phyloP scores from a whole-genome alignment of 768 basidiomycete species.

The Obba rivulosa region DNA sequence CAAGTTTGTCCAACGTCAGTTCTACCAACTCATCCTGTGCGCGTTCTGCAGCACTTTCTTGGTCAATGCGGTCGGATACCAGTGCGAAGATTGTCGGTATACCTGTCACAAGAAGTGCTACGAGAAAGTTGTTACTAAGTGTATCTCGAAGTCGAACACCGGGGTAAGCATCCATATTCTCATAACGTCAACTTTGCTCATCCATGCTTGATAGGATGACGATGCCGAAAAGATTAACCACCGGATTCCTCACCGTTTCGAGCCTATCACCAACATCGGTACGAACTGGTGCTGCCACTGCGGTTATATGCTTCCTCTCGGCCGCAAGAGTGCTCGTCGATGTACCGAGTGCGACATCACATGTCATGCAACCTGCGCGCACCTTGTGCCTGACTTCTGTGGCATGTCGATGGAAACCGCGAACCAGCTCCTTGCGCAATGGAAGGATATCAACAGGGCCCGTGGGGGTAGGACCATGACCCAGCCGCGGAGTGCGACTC shows the following conservation, averaged over 20 bases:
- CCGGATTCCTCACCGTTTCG: slow-evolving; percentile 97
- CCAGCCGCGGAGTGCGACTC: slow-evolving; percentile 31
- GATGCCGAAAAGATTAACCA: slow-evolving; percentile 99
- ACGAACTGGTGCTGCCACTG: slow-evolving; percentile 99
- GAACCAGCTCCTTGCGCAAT: slow-evolving; percentile 84
- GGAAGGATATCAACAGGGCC: slow-evolving; percentile 83
- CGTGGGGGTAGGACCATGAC: slow-evolving; percentile 44
- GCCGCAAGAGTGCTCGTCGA: slow-evolving; percentile 92
- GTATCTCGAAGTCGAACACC: slow-evolving; percentile 94
- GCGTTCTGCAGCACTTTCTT: slow-evolving; percentile 98
- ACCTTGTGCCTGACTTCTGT: slow-evolving; percentile 98
- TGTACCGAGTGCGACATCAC: slow-evolving; percentile 96
- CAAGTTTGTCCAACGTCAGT: slow-evolving; percentile 94
- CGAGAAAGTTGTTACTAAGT: slow-evolving; percentile 98
- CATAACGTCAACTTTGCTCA: background rate
- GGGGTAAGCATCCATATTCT: slow-evolving; percentile 60
- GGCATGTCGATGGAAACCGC: slow-evolving; percentile 99
- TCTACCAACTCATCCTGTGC: slow-evolving; percentile 98
- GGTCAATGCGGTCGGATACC: slow-evolving; percentile 95
- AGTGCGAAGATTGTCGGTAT: slow-evolving; percentile 99
- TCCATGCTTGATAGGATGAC: slow-evolving; percentile 56
- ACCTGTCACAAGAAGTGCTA: slow-evolving; percentile 99
- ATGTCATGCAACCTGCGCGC: slow-evolving; percentile 95
- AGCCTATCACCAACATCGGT: slow-evolving; percentile 92
- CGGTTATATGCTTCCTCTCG: slow-evolving; percentile 95